Conservation (phyloP, 306 rosid genomes). For the Cucurbita argyrosperma region DNA sequence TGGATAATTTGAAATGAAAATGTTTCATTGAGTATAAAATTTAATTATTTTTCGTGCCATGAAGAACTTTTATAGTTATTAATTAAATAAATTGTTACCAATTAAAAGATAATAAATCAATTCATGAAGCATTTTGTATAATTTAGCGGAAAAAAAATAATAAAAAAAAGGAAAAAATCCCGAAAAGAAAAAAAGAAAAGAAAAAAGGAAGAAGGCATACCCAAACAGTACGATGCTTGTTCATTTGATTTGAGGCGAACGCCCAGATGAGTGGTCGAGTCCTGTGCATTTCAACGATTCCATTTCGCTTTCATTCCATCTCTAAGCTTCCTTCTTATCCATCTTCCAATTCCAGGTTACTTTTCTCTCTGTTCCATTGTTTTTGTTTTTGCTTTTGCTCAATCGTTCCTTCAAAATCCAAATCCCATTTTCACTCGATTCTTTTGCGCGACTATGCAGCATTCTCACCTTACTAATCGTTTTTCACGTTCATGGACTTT, state of each 20-base stretch:
- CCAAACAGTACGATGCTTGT: neutral
- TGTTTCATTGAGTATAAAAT: too few relatives aligned
- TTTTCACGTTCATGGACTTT: neutral
- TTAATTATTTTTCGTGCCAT: too few relatives aligned
- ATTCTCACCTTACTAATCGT: neutral
- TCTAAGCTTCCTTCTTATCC: neutral
- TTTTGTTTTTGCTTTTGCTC: neutral
- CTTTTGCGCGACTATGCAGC: neutral
- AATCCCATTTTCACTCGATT: neutral
- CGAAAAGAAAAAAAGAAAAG: too few relatives aligned
- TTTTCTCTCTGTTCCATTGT: neutral
- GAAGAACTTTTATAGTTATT: too few relatives aligned
- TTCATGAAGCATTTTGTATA: too few relatives aligned
- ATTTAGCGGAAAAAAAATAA: too few relatives aligned
- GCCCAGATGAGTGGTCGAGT: neutral
- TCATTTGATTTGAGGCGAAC: neutral
- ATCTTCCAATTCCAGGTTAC: neutral
- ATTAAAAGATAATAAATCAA: too few relatives aligned
- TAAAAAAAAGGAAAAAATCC: too few relatives aligned
- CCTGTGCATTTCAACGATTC: neutral
- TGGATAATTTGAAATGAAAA: too few relatives aligned
- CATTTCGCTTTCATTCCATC: neutral
- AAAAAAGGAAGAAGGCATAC: neutral
- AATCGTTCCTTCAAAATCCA: neutral
- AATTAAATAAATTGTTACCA: too few relatives aligned